Evolutionary conservation across 1,139 yeast genomes (phyloP), one percentile per base, ranked within the genome.

Genomic region (Meyerozyma carpophila): DNA sequence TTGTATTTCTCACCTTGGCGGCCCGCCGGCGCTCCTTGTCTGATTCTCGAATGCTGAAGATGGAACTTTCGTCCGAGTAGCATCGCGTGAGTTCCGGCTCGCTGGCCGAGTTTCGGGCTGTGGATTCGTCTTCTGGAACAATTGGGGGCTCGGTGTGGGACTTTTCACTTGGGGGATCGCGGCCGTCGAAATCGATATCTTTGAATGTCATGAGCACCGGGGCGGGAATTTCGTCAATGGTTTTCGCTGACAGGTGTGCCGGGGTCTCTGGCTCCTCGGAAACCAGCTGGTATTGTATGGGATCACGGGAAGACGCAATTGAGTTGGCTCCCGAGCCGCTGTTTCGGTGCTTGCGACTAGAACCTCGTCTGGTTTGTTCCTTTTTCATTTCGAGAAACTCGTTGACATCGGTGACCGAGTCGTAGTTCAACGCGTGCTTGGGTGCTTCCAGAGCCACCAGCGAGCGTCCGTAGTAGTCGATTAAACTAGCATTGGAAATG

Each of bases 11-110:
- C 10, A 9, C 31, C 29, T 21, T 37, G 7, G 10, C 31, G 2
- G 2, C 7, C 13, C 31, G 21, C 21, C 39, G 39, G 28, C 39
- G 31, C 26, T 34, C 26, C 24, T 28, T 37, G 8, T 44, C 41
- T 2, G 41, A 44, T 21, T 43, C 16, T 34, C 46, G 50, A 31
- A 57, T 56, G 41, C 59, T 55, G 44, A 57, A 57, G 40, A 57
- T 56, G 25, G 60, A 57, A 36, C 59, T 56, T 39, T 56, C 59
- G 36, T 57, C 48, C 13, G 61, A 56, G 41, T 56, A 56, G 3
- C 51, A 54, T 36, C 46, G 49, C 3, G 47, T 45, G 38, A 55
- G 47, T 25, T 42, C 44, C 20, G 39, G 36, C 10, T 41, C 43
- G 29, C 44, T 41, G 18, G 13, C 40, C 7, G 32, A 24, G 7